Evolutionary conservation across 2,329 filamentous ascomycete species (phyloP).

Genomic region (Pseudogymnoascus destructans): DNA sequence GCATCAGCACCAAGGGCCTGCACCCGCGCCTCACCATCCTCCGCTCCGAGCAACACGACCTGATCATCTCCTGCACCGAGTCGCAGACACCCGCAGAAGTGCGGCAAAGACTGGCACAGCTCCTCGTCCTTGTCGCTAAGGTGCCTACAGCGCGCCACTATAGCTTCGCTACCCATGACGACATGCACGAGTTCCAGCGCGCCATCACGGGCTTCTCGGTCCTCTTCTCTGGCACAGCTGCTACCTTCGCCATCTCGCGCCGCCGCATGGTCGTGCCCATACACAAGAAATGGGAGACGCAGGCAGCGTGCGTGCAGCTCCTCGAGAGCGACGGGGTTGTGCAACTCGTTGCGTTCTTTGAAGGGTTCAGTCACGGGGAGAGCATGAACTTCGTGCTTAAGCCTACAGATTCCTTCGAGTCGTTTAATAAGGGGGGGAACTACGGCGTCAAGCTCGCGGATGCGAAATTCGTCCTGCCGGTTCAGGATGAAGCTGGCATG

Average conservation of each 20-base stretch:
- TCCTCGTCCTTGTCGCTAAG: slow-evolving; percentile 29
- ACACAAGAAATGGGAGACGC: slow-evolving; percentile 87
- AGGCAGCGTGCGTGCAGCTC: slow-evolving; percentile 66
- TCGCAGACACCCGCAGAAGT: slow-evolving; percentile 49
- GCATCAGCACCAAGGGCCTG: slow-evolving; percentile 35
- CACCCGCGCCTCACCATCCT: slow-evolving; percentile 51
- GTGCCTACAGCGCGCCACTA: slow-evolving; percentile 50
- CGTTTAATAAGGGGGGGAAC: slow-evolving; percentile 49
- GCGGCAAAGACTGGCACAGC: slow-evolving; percentile 46
- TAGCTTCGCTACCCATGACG: slow-evolving; percentile 49
- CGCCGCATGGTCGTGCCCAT: slow-evolving; percentile 83
- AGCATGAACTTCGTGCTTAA: slow-evolving; percentile 84
- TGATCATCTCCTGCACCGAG: slow-evolving; percentile 64
- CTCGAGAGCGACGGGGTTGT: slow-evolving; percentile 61
- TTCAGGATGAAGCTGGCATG: slow-evolving; percentile 34
- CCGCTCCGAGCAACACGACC: slow-evolving; percentile 61
- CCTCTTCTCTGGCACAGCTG: slow-evolving; percentile 58
- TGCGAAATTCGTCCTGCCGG: slow-evolving; percentile 75
- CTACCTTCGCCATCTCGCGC: slow-evolving; percentile 67
- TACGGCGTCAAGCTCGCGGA: slow-evolving; percentile 69
- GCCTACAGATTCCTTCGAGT: slow-evolving; percentile 71
- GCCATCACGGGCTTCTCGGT: slow-evolving; percentile 72
- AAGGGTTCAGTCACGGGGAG: slow-evolving; percentile 73
- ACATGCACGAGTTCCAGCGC: slow-evolving; percentile 66
- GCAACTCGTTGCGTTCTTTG: slow-evolving; percentile 76